Evolutionary conservation across 805 yeast genomes (phyloP), one percentile per base, ranked within the genome.

Genomic region (Saccharomycopsis sp.): DNA sequence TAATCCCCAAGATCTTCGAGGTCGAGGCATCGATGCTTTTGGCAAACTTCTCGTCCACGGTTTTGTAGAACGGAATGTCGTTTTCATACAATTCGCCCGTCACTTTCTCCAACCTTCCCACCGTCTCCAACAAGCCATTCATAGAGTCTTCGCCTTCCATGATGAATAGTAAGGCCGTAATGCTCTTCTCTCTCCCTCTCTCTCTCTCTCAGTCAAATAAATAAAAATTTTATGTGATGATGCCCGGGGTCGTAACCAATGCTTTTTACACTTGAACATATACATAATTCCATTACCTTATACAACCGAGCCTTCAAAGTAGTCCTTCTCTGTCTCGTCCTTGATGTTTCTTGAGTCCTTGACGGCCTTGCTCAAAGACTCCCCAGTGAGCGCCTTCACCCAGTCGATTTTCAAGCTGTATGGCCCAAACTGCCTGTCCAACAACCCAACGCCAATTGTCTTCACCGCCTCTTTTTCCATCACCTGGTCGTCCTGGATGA

Each of bases 371-470:
- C 61, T 62, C 25, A 71, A 69, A 42, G 69, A 74, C 1, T 63
- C 65, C 12, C 80, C 81, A 6, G 74, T 69, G 62, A 77, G 68
- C 21, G 75, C 86, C 55, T 78, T 81, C 43, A 84, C 68, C 71
- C 80, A 77, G 51, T 81, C 92, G 31, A 84, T 60, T 45, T 80
- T 71, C 46, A 84, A 64, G 31, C 71, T 67, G 57, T 67, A 84
- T 2, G 88, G 86, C 0, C 95, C 95, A 50, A 75, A 78, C 56
- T 76, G 80, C 42, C 78, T 72, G 56, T 85, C 95, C 36, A 81
- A 67, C 32, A 84, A 69, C 6, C 94, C 92, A 25, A 84, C 60
- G 2, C 95, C 95, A 15, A 84, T 63, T 3, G 88, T 78, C 52
- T 77, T 75, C 38, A 84, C 73, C 48, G 73, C 73, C 16, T 72